Percentiles rank a stretch among this genome's conserved stretches.
Conservation (phyloP, 768 basidiomycete genomes). For the Mycena vitilis region DNA sequence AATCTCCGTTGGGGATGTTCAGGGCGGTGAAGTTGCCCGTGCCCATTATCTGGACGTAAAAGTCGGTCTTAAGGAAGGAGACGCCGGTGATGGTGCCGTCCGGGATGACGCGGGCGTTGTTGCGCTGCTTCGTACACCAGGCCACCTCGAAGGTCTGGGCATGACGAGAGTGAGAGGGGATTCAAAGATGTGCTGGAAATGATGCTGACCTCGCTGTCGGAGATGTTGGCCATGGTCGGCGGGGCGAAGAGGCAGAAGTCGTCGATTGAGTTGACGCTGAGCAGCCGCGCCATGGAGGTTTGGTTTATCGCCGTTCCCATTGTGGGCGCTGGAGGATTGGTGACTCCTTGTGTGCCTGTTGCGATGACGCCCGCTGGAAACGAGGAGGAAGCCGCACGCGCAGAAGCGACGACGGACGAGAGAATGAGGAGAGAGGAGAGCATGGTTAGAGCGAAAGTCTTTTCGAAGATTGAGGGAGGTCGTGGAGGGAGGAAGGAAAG, state of each 20-base stretch:
- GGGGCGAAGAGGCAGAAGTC: slow-evolving; percentile 34
- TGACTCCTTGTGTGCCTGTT: slow-evolving; percentile 24
- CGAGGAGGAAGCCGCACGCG: slow-evolving; percentile 13
- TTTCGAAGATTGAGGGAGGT: neutral
- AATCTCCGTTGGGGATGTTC: slow-evolving; percentile 53
- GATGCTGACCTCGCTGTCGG: slow-evolving; percentile 22
- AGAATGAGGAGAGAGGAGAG: slow-evolving; percentile 3
- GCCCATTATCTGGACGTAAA: slow-evolving; percentile 56
- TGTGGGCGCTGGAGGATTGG: slow-evolving; percentile 19
- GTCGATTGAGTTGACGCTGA: slow-evolving; percentile 29
- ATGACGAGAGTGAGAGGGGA: neutral
- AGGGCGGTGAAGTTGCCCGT: slow-evolving; percentile 55
- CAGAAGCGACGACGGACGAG: slow-evolving; percentile 9
- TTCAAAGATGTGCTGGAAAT: neutral
- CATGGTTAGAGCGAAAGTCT: neutral
- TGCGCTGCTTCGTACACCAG: slow-evolving; percentile 31
- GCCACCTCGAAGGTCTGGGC: slow-evolving; percentile 29
- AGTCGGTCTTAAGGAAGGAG: slow-evolving; percentile 40
- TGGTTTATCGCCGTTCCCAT: slow-evolving; percentile 26
- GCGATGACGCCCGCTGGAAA: slow-evolving; percentile 29
- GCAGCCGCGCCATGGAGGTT: slow-evolving; percentile 21
- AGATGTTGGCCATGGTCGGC: slow-evolving; percentile 20
- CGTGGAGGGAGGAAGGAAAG: slow-evolving; percentile 3
- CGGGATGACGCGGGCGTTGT: slow-evolving; percentile 30
- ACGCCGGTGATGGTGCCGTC: slow-evolving; percentile 30